Conservation (phyloP, 768 basidiomycete genomes). For the Lactarius sanguifluus region DNA sequence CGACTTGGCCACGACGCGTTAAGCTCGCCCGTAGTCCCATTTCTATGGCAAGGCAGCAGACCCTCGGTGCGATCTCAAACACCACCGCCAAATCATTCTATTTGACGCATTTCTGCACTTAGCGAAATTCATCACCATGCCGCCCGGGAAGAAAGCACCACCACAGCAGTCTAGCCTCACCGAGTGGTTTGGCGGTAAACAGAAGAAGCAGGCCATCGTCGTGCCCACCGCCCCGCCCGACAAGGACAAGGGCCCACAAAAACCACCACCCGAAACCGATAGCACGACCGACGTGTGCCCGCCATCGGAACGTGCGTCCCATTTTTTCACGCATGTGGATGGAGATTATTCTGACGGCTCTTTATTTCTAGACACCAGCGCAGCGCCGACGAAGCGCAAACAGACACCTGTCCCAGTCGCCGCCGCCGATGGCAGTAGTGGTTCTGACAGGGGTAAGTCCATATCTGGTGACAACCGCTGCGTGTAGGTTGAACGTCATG, state of each 20-base stretch:
- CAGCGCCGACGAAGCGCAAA: constrained; percentile 22
- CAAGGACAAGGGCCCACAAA: constrained; percentile 22
- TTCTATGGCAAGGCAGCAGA: constrained; percentile 71
- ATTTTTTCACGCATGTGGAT: neutral
- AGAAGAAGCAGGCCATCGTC: constrained; percentile 32
- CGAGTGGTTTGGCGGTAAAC: constrained; percentile 69
- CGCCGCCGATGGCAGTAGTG: neutral
- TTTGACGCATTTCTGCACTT: neutral
- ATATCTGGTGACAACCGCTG: too few relatives aligned
- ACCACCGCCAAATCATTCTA: neutral
- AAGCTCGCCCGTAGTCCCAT: neutral
- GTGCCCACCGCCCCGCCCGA: constrained; percentile 29
- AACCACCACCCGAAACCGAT: neutral
- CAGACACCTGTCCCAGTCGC: neutral
- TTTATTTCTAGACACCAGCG: neutral
- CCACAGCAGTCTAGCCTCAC: constrained; percentile 77
- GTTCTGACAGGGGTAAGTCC: neutral
- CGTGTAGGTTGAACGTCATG: too few relatives aligned
- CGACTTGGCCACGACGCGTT: constrained; percentile 24
- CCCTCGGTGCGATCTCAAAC: constrained; percentile 48
- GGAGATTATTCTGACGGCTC: neutral
- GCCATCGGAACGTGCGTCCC: constrained; percentile 17
- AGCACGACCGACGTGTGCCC: neutral
- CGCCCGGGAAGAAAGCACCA: constrained; percentile 62
- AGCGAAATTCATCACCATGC: constrained; percentile 82